These are phyloP conservation scores for Xanthoconium stramineum DNA, from an alignment of 768 basidiomycete genomes.

Conservation along the genomic window DNA sequence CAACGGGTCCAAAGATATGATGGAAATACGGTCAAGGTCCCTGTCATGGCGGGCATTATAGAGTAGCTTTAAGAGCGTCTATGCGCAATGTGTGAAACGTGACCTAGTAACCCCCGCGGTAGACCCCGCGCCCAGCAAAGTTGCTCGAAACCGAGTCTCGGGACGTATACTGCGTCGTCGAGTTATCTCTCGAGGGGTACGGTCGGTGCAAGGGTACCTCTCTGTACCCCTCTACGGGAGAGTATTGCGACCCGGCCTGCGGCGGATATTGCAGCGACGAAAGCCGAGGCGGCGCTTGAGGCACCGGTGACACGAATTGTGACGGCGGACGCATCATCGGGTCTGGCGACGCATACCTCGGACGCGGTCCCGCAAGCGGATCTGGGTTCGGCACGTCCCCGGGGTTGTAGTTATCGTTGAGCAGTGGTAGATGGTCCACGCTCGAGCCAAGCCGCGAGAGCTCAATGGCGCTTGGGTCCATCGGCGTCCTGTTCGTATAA, in stretches of 20 bases:
- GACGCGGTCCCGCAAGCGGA: constrained; percentile 25
- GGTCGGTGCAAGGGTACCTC: constrained; percentile 68
- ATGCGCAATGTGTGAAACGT: neutral
- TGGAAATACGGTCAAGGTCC: neutral
- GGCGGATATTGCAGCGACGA: constrained; percentile 41
- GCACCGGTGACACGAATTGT: constrained; percentile 31
- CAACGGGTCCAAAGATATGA: neutral
- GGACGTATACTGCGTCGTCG: constrained; percentile 4
- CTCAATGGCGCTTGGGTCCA: constrained; percentile 44
- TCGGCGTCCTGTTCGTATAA: constrained; percentile 54
- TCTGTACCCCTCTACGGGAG: constrained; percentile 38
- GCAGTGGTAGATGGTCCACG: constrained; percentile 57
- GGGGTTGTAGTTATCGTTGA: constrained; percentile 32
- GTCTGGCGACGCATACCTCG: constrained; percentile 23
- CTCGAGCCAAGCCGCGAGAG: constrained; percentile 52
- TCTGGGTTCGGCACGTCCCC: constrained; percentile 11
- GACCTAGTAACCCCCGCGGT: constrained; percentile 20
- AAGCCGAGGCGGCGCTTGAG: constrained; percentile 27
- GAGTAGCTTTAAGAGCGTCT: neutral
- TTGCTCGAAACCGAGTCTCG: constrained; percentile 23
- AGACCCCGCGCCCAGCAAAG: constrained; percentile 31
- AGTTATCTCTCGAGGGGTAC: constrained; percentile 25
- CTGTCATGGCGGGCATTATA: constrained; percentile 20
- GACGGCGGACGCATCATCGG: constrained; percentile 15
- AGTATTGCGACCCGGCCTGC: constrained; percentile 23